Conservation (phyloP, 768 basidiomycete genomes). For the Amanita inopinata region DNA sequence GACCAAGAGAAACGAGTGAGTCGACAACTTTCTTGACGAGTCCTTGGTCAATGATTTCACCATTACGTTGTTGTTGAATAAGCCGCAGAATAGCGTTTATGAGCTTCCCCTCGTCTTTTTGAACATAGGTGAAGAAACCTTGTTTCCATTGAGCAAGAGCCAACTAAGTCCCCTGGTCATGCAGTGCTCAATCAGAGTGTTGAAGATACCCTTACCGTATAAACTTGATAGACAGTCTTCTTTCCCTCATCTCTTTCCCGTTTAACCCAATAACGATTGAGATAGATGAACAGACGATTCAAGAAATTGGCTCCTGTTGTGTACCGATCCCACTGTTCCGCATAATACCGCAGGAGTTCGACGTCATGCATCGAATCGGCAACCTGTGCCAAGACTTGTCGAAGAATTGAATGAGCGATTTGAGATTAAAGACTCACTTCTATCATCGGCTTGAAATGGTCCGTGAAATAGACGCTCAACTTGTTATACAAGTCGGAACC, state of each 20-base stretch:
- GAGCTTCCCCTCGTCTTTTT: slow-evolving; percentile 72
- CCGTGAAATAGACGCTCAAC: slow-evolving; percentile 80
- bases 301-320: slow-evolving; percentile 96
- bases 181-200: neutral
- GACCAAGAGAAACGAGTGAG: slow-evolving; percentile 92
- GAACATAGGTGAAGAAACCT: slow-evolving; percentile 82
- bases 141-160: slow-evolving; percentile 94
- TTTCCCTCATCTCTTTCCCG: slow-evolving; percentile 96
- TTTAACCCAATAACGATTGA: slow-evolving; percentile 99
- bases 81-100: slow-evolving; percentile 81
- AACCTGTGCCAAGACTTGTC: slow-evolving; percentile 38
- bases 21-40: slow-evolving; percentile 97
- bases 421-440: slow-evolving; percentile 21
- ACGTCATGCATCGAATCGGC: slow-evolving; percentile 80
- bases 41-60: slow-evolving; percentile 90
- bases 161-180: slow-evolving; percentile 38
- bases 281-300: slow-evolving; percentile 93
- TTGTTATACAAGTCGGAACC: slow-evolving; percentile 96
- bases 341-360: slow-evolving; percentile 89
- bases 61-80: slow-evolving; percentile 90
- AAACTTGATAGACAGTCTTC: slow-evolving; percentile 91
- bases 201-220: slow-evolving; percentile 57
- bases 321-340: slow-evolving; percentile 90
- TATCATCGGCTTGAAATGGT: slow-evolving; percentile 70
- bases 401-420: slow-evolving; percentile 7